Conservation (phyloP, 768 basidiomycete species). For the Asterophora parasitica region DNA sequence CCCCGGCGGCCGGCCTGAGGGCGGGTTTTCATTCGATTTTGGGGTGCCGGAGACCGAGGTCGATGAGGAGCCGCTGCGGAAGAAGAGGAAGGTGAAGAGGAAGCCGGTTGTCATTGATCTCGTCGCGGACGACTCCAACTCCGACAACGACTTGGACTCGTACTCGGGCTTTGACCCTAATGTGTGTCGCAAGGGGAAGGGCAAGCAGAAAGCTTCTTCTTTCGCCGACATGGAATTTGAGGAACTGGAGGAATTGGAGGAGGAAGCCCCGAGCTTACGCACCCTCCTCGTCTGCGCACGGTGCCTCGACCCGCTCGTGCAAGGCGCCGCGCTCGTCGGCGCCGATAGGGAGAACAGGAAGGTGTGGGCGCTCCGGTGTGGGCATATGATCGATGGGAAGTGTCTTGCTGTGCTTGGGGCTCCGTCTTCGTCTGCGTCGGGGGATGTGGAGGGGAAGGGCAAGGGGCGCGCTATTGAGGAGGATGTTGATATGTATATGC, state of each 20-base stretch:
- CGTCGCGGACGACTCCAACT: constrained; percentile 28
- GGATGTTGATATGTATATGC: too few species aligned
- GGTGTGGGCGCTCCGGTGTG: constrained; percentile 72
- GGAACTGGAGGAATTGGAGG: too few species aligned
- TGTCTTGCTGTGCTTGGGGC: constrained; percentile 58
- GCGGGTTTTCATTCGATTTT: constrained; percentile 73
- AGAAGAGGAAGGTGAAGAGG: not conserved
- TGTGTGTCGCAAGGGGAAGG: not conserved
- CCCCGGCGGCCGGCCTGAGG: constrained; percentile 38
- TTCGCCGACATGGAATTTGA: too few species aligned
- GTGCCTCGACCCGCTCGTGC: constrained; percentile 61
- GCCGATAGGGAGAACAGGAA: constrained; percentile 41
- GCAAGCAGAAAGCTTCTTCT: too few species aligned
- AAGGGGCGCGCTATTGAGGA: too few species aligned
- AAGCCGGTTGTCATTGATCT: constrained; percentile 38
- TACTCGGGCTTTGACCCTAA: too few species aligned
- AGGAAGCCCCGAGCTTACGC: too few species aligned
- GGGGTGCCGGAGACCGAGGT: constrained; percentile 33
- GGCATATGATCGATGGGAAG: constrained; percentile 76
- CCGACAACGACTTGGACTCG: too few species aligned
- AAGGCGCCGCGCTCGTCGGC: constrained; percentile 43
- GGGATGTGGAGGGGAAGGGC: constrained; percentile 38
- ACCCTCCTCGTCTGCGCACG: constrained; percentile 60
- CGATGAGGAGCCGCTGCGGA: constrained; percentile 5
- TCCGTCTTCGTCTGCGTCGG: too few species aligned